Conservation (phyloP, 345 rosid species). For the Eucalyptus microcorys region DNA sequence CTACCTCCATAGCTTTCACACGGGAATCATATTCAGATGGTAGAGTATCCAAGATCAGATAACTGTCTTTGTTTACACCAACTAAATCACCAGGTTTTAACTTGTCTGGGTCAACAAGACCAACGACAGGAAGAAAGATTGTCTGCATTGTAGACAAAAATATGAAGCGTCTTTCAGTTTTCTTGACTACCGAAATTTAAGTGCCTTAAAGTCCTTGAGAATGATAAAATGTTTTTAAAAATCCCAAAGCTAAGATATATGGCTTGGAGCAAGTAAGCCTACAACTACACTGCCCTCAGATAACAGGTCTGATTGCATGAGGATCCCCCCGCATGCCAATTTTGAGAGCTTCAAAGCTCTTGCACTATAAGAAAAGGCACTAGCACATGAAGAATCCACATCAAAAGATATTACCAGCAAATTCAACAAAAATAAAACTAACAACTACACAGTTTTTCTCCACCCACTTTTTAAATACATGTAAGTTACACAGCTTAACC, state of each 20-base stretch:
- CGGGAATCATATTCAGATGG: conserved; percentile 98
- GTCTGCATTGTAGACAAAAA: conserved; percentile 35
- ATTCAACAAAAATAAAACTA: background rate
- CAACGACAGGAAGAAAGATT: conserved; percentile 94
- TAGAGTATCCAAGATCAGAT: conserved; percentile 85
- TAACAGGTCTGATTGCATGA: background rate
- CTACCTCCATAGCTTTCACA: conserved; percentile 99
- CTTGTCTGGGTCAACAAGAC: conserved; percentile 95
- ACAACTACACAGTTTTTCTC: background rate
- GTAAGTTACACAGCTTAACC: background rate
- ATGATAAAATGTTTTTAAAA: background rate
- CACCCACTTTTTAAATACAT: background rate
- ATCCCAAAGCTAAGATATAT: background rate
- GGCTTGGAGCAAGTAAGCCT: background rate
- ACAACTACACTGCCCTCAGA: background rate
- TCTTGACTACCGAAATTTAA: background rate
- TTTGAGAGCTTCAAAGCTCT: background rate
- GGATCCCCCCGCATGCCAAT: background rate
- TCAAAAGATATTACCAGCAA: background rate
- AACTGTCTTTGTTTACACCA: conserved; percentile 97
- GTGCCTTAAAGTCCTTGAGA: background rate
- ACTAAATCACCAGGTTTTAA: conserved; percentile 98
- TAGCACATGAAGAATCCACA: background rate
- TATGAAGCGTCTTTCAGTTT: background rate
- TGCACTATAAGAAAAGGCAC: background rate